These are phyloP conservation scores for Fusarium sp. DNA, from an alignment of 2,329 filamentous ascomycete species.

Conservation along the genomic window DNA sequence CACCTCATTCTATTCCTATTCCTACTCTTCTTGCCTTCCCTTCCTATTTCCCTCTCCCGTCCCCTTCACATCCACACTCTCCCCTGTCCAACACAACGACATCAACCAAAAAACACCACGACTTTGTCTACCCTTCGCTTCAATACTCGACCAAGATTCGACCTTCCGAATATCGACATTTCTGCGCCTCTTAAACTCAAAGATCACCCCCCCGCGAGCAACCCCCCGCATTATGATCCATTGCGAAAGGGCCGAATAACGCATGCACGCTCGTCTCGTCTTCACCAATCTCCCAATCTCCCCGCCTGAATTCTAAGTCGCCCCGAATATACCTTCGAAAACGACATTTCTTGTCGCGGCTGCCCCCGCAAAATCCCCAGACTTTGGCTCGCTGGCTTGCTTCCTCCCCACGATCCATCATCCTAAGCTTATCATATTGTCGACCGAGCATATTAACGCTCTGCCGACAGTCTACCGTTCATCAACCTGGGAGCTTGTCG, in stretches of 20 bases:
- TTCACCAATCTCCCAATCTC: slow-evolving; percentile 40
- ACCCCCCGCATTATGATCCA: slow-evolving; percentile 50
- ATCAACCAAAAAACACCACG: slow-evolving; percentile 4
- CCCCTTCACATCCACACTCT: slow-evolving; percentile 35
- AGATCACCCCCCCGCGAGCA: slow-evolving; percentile 28
- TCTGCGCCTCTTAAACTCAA: slow-evolving; percentile 20
- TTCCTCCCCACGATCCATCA: slow-evolving; percentile 23
- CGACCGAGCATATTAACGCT: slow-evolving; percentile 16
- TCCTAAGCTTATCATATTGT: slow-evolving; percentile 10
- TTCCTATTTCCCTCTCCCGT: slow-evolving; percentile 27
- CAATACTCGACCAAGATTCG: not conserved
- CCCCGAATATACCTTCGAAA: slow-evolving; percentile 41
- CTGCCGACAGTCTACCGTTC: slow-evolving; percentile 1
- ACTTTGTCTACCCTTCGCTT: not conserved
- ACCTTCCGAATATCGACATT: slow-evolving; percentile 9
- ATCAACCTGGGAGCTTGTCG: slow-evolving; percentile 10
- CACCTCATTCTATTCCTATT: slow-evolving; percentile 36
- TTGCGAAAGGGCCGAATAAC: slow-evolving; percentile 55
- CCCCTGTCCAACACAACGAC: slow-evolving; percentile 1
- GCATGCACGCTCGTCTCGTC: slow-evolving; percentile 44
- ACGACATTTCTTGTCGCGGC: slow-evolving; percentile 35
- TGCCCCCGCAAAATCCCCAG: slow-evolving; percentile 50
- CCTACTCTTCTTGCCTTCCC: slow-evolving; percentile 21
- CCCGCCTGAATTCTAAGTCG: slow-evolving; percentile 37
- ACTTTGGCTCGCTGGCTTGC: slow-evolving; percentile 39